phyloP scores from a whole-genome alignment of 306 rosid genomes.

The Malus domestica region DNA sequence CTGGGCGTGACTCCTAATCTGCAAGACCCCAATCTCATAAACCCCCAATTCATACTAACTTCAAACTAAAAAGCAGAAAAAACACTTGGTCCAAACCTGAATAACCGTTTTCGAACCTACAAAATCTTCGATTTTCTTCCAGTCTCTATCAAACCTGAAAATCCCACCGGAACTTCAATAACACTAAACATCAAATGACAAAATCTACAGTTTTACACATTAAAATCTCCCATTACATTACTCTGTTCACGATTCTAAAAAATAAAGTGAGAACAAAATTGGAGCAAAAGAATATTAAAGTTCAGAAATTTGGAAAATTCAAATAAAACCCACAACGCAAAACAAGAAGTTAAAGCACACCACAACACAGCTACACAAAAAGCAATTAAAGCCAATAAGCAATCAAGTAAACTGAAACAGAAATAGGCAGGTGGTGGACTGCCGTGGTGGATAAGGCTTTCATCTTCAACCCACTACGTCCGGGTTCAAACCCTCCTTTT shows the following conservation, averaged over 20 bases:
- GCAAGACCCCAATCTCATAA: slow-evolving; percentile 4
- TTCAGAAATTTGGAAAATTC: background rate
- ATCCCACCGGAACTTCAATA: background rate
- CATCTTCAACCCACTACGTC: background rate
- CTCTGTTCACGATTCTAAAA: background rate
- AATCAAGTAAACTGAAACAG: background rate
- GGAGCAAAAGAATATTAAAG: background rate
- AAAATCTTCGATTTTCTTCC: slow-evolving; percentile 97
- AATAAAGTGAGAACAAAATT: background rate
- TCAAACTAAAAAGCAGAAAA: background rate
- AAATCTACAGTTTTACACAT: background rate
- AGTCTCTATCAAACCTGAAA: slow-evolving; percentile 85
- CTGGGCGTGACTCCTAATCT: slow-evolving; percentile 96
- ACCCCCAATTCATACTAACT: background rate
- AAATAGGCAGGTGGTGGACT: background rate
- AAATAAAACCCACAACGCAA: background rate
- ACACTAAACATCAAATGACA: background rate
- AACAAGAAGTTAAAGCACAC: background rate
- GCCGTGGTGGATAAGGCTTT: background rate
- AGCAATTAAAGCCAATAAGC: background rate
- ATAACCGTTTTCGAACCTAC: slow-evolving; percentile 90
- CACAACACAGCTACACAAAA: background rate
- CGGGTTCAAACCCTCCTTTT: background rate
- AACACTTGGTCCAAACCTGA: slow-evolving; percentile 50
- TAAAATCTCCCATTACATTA: background rate